Base-by-base conservation (phyloP, 345 rosid species). In the Hibiscus syriacus region DNA sequence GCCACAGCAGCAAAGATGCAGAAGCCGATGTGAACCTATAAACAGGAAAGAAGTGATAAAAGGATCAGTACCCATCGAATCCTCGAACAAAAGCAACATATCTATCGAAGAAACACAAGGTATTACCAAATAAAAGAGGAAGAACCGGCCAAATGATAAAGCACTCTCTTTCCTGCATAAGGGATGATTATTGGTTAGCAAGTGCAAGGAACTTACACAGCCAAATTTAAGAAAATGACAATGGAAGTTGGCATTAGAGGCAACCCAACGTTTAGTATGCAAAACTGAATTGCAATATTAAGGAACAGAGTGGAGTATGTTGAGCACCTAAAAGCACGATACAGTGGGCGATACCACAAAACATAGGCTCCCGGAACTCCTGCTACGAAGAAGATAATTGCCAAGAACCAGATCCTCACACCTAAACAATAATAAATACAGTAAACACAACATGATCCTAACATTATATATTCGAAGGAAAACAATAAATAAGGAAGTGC, bases 361-460 rank as follows among this genome's bases (percentile, higher is more conserved):
- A 90, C 83, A 74, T 95, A 95, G 72, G 82, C 98, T 73, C 97
- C 97, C 2, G 99, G 99, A 57, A 87, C 99, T 76, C 97, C 97
- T 0, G 90, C 34, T 77, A 92, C 80, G 88, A 95, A 92, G 90
- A 87, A 95, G 80, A 92, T 95, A 36, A 89, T 3, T 11, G 98
- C 85, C 62, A 95, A 96, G 78, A 95, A 88, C 99, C 99, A 95
- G 73, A 92, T 92, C 61, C 75, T 92, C 69, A 86, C 97, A 58
- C 85, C 99, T 95, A 73, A 36, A 72, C 49, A 63, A 3, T 53
- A 59, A 25, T 57, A 54, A 52, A 64, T 54, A 70, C 66, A 10
- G 8, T 73, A n/a, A 38, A 30, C 11, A 50, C 29, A 26, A 10
- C n/a, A 30, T 26, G n/a, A 27, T 17, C n/a, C 16, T 38, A 61